Conservation (phyloP, 2,329 filamentous ascomycete species). For the Ophiostoma sp. region DNA sequence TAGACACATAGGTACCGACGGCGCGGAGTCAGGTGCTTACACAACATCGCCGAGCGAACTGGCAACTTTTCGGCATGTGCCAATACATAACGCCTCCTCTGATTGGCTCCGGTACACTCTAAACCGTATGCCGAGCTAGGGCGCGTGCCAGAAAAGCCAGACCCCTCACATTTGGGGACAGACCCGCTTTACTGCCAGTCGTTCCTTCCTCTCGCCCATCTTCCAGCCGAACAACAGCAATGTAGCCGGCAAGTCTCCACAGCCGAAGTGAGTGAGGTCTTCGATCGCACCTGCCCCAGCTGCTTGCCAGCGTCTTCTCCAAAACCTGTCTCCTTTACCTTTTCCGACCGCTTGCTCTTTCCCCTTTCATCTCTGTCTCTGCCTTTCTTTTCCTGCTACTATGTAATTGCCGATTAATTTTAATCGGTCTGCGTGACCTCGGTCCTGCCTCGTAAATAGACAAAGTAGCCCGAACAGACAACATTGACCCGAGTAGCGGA, state of each 20-base stretch:
- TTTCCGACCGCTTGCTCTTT: not conserved
- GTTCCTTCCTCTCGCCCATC: constrained; percentile 16
- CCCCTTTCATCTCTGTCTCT: not conserved
- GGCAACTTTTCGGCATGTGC: constrained; percentile 17
- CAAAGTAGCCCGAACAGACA: constrained; percentile 19
- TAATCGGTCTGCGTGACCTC: constrained; percentile 9
- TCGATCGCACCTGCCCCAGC: constrained; percentile 6
- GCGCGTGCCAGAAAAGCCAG: constrained; percentile 13
- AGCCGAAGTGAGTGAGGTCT: constrained; percentile 15
- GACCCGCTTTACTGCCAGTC: constrained; percentile 12
- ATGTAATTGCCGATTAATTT: constrained; percentile 1
- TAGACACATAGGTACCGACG: not conserved
- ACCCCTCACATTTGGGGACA: constrained; percentile 17
- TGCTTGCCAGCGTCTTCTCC: not conserved
- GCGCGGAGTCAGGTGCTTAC: not conserved
- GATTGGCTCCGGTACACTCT: constrained; percentile 20
- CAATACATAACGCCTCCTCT: not conserved
- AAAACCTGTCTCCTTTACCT: not conserved
- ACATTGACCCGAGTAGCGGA: constrained; percentile 21
- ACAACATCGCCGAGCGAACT: not conserved
- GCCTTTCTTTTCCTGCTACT: not conserved
- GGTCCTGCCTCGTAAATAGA: constrained; percentile 10
- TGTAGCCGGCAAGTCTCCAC: constrained; percentile 18
- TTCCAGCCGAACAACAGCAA: constrained; percentile 20
- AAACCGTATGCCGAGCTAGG: constrained; percentile 22